Base-by-base conservation (phyloP, 371 early-diverging fungal genomes). In the Rhizopus sp. region DNA sequence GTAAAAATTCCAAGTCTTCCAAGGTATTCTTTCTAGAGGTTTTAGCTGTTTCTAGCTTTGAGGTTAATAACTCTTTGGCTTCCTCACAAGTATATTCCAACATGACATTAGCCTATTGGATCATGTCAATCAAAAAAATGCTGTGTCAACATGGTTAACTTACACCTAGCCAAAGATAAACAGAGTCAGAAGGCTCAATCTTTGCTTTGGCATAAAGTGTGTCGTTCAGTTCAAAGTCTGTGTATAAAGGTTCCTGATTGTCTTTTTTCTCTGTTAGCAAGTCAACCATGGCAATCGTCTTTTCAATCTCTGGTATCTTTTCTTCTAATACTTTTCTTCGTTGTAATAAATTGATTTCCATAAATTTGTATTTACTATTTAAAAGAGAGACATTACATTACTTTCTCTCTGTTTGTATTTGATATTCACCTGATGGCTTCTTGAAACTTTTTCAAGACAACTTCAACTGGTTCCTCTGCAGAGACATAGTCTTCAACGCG, bases 281-380 rank as follows among this genome's bases (percentile, higher is more conserved):
- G 45, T 88, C 76, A 33, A 96, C 94, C 83, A 90, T 88, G 39
- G 87, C 88, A 55, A 95, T 77, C 0, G 95, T 93, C 78, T 94
- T 95, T 75, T 90, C 86, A 62, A 98, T 93, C 70, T 98, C 97
- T n/a, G 97, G 98, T 23, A 96, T 88, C 82, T 96, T 98, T 47
- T 85, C 80, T 62, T 94, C 92, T 23, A 98, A 80, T 37, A 86
- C 83, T 50, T 83, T 80, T 66, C 90, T 88, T 61, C 93, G 89
- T 62, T 91, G 91, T 32, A 91, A 70, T 68, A 91, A 81, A 65
- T 91, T 93, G 64, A 82, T 73, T 72, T 98, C 96, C 98, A 98
- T 98, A 72, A 92, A 95, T 70, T 90, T 90, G 85, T 96, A 98
- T 72, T 98, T 98, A 57, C 97, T 97, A 35, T 13, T 35, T 5